Percentiles rank a stretch among this genome's conserved stretches.
Evolutionary conservation across 2,329 filamentous ascomycete genomes (phyloP).

Genomic region (Parastagonospora nodorum): DNA sequence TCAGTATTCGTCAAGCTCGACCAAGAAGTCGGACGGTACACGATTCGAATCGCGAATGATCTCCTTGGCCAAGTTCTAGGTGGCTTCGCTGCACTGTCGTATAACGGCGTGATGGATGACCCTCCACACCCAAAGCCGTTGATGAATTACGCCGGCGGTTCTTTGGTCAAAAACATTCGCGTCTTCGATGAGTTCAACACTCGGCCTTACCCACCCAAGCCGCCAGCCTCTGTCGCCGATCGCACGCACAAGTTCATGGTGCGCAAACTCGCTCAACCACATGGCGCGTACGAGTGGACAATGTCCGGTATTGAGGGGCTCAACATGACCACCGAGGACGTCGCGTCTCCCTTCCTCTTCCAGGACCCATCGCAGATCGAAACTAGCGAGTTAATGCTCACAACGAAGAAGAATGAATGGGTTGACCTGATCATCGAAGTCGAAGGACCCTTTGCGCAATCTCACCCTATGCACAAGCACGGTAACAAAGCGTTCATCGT

Average conservation of each 20-base stretch:
- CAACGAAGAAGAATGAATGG: conserved; percentile 4
- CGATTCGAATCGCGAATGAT: conserved; percentile 1
- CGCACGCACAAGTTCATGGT: conserved; percentile 4
- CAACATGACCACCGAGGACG: not conserved
- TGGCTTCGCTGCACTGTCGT: conserved; percentile 1
- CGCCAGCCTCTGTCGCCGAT: not conserved
- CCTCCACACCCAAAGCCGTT: not conserved
- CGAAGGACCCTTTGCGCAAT: conserved; percentile 2
- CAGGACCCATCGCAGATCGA: not conserved
- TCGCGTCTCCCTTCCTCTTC: conserved; percentile 1
- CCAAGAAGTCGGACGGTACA: conserved; percentile 1
- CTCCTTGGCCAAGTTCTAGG: not conserved
- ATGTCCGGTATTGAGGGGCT: not conserved
- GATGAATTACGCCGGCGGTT: not conserved
- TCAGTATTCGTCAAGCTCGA: conserved; percentile 4
- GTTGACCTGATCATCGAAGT: conserved; percentile 7
- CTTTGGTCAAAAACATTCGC: not conserved
- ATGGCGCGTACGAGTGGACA: conserved; percentile 5
- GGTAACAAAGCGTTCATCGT: conserved; percentile 4
- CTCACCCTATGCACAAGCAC: conserved; percentile 6
- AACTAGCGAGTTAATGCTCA: not conserved
- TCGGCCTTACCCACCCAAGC: conserved; percentile 1
- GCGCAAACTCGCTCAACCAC: not conserved
- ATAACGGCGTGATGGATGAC: conserved; percentile 1
- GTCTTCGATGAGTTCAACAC: not conserved